A percentile compares a stretch with the other conserved stretches of the same genome.
These are phyloP conservation scores for Rhizophagus sp. DNA, from an alignment of 192 early-diverging fungal species.

Conservation along the genomic window DNA sequence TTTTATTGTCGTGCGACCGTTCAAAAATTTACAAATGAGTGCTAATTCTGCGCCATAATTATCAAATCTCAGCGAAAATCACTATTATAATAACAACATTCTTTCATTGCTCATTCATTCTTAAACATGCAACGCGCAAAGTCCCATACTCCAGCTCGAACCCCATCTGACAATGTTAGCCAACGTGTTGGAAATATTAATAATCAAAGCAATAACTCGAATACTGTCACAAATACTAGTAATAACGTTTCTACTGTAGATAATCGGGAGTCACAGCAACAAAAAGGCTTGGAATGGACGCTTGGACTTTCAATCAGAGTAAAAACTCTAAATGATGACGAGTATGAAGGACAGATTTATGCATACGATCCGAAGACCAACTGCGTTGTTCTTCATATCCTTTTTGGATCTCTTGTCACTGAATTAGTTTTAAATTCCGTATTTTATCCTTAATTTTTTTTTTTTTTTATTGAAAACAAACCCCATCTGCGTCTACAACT, in stretches of 20 bases:
- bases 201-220: constrained; percentile 1
- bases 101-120: not conserved
- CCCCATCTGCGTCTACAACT: constrained; percentile 29
- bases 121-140: constrained; percentile 27
- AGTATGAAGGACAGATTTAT: constrained; percentile 57
- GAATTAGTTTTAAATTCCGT: not conserved
- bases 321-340: constrained; percentile 50
- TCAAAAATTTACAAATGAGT: no score
- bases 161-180: constrained; percentile 23
- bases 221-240: not conserved
- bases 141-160: constrained; percentile 13
- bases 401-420: constrained; percentile 38
- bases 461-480: constrained; percentile 38
- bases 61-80: not conserved
- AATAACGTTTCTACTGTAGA: constrained; percentile 25
- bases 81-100: not conserved
- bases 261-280: constrained; percentile 20
- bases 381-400: constrained; percentile 67
- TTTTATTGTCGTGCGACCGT: no score
- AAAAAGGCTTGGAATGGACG: constrained; percentile 47
- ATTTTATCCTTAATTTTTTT: constrained; percentile 15
- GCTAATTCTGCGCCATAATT: not conserved
- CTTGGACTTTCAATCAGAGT: constrained; percentile 50
- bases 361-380: constrained; percentile 60
- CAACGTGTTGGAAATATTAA: constrained; percentile 7